Evolutionary conservation across 192 early-diverging fungal genomes (phyloP), one percentile per base, ranked within the genome.

Genomic region (Coemansia sp.): DNA sequence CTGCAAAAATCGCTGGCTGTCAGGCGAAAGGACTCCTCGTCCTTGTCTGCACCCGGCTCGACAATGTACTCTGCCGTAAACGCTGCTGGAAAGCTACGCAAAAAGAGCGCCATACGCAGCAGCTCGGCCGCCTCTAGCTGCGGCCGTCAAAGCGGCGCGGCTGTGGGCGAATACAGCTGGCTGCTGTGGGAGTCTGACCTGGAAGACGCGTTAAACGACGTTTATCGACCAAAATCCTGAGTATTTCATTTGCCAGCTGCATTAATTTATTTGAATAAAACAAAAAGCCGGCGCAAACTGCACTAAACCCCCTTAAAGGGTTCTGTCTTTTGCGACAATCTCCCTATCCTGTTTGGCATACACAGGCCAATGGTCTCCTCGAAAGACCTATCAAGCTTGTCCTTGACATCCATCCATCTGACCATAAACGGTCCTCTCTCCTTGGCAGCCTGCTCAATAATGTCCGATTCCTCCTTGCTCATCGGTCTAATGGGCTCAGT

Each of bases 121-220:
- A 48, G 38, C 56, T 41, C 35, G 20, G 3, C 28, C 3, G 55
- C 55, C 28, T 45, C 52, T 33, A 65, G 22, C 20, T 33, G 56
- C 2, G 48, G 39, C n/a, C 51, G 34, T 36, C 53, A 66, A 18
- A 61, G 48, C 54, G 55, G 59, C 15, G 56, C 60, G 7, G 65
- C 48, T 8, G 59, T 59, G 22, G 33, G 52, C 57, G 68, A 74
- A 35, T 33, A 70, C 45, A 73, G 61, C 48, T 83, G 80, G 80
- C 37, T 74, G 66, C 45, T 63, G 64, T 83, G 80, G 80, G 80
- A 83, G 36, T 83, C 80, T 15, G 80, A 83, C 18, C 63, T 83
- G 4, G 80, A 83, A 48, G 75, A 83, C 14, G 68, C 72, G 11
- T 61, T 83, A 8, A 68, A 74, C 11, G 71, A 83, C 2, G 74